Evolutionary conservation across 2,329 filamentous ascomycete species (phyloP).

Genomic region (Cordyceps militaris): DNA sequence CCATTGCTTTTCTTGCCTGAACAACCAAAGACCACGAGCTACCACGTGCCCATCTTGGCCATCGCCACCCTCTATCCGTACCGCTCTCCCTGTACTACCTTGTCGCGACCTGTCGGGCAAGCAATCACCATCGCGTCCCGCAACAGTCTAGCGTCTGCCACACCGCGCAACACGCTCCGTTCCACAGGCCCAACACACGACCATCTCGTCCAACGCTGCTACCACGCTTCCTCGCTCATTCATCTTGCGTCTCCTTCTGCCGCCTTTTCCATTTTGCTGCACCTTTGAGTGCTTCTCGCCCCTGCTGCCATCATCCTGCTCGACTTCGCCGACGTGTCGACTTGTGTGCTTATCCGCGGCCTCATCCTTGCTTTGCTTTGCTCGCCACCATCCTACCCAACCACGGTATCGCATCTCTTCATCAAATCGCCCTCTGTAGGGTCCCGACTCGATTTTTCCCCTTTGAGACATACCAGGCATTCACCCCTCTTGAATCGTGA

Average conservation of each 20-base stretch:
- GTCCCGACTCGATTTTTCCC: not conserved
- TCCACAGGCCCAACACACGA: constrained; percentile 1
- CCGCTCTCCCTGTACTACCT: not conserved
- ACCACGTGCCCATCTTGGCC: not conserved
- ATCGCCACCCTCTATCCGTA: not conserved
- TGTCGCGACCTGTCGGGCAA: not conserved
- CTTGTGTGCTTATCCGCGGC: not conserved
- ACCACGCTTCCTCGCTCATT: not conserved
- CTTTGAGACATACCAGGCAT: constrained; percentile 6
- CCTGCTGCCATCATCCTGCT: not conserved
- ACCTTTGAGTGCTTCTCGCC: not conserved
- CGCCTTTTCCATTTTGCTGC: not conserved
- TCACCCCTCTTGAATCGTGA: constrained; percentile 1
- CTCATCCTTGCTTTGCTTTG: not conserved
- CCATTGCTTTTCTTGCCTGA: not conserved
- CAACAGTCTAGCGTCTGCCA: constrained; percentile 5
- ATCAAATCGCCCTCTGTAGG: not conserved
- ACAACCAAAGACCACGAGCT: not conserved
- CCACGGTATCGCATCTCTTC: not conserved
- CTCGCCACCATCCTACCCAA: not conserved
- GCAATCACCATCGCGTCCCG: not conserved
- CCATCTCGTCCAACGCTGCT: constrained; percentile 1
- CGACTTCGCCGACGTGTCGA: not conserved
- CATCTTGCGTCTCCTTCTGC: not conserved
- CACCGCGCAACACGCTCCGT: not conserved